These are phyloP conservation scores for Chlorella sp. DNA, from an alignment of 139 green algal species.

Conservation along the genomic window DNA sequence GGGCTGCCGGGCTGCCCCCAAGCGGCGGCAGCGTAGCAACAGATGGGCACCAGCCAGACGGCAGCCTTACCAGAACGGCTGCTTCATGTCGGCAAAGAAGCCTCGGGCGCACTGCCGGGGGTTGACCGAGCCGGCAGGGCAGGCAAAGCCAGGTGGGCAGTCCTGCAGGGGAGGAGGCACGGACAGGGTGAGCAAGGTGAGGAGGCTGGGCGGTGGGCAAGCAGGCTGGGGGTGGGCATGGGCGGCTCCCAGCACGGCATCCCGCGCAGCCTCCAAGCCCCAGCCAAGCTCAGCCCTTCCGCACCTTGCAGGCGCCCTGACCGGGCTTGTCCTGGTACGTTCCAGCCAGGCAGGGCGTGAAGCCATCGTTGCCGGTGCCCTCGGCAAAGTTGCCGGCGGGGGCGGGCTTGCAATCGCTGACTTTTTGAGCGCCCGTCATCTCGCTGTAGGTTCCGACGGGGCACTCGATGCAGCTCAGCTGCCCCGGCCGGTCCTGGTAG, in stretches of 20 bases:
- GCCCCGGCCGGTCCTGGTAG: background rate
- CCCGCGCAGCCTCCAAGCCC: too few relatives aligned
- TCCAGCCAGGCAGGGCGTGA: background rate
- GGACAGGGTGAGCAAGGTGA: too few relatives aligned
- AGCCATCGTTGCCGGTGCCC: slow-evolving; percentile 13
- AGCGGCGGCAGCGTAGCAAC: too few relatives aligned
- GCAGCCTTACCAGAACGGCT: too few relatives aligned
- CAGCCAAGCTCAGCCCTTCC: too few relatives aligned
- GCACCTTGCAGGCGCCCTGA: background rate
- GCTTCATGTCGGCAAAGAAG: slow-evolving; percentile 7
- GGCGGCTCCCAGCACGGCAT: too few relatives aligned
- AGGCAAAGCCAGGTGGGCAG: background rate
- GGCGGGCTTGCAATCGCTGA: background rate
- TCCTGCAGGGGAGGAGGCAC: background rate
- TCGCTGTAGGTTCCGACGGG: slow-evolving; percentile 8
- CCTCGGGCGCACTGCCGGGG: background rate
- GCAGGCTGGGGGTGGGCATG: too few relatives aligned
- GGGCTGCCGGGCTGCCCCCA: too few relatives aligned
- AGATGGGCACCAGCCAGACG: too few relatives aligned
- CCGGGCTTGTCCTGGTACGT: background rate
- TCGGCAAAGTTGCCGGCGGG: slow-evolving; percentile 2
- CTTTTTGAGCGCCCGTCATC: background rate
- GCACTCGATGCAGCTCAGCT: background rate
- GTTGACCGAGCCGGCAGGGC: background rate
- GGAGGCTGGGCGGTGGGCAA: too few relatives aligned